phyloP scores from a whole-genome alignment of 2,329 filamentous ascomycete genomes.

The Didymosphaeria variabile region DNA sequence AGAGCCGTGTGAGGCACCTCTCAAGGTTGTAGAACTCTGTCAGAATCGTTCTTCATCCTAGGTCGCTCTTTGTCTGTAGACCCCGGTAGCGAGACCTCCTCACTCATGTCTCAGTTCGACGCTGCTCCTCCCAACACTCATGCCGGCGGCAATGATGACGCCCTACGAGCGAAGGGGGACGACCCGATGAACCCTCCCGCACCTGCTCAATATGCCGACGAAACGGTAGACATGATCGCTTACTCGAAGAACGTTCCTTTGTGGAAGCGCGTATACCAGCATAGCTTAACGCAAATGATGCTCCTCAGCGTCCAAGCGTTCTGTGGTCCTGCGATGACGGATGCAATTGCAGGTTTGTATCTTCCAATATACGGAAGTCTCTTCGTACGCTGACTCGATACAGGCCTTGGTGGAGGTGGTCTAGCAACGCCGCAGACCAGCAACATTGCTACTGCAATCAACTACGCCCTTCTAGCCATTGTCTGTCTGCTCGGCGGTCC shows the following conservation, averaged over 20 bases:
- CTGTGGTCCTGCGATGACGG: conserved; percentile 42
- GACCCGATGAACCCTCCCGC: conserved; percentile 32
- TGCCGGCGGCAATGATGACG: conserved; percentile 41
- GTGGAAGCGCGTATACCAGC: conserved; percentile 58
- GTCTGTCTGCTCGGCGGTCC: conserved; percentile 57
- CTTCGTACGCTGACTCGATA: no score
- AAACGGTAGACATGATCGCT: conserved; percentile 50
- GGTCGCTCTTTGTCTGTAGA: neutral
- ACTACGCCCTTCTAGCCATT: conserved; percentile 39
- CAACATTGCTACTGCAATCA: conserved; percentile 50
- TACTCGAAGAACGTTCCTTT: conserved; percentile 44
- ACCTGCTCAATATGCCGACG: conserved; percentile 28
- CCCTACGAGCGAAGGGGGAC: conserved; percentile 37
- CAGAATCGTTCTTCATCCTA: neutral
- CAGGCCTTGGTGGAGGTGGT: conserved; percentile 52
- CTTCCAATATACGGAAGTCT: neutral
- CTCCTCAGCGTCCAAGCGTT: conserved; percentile 59
- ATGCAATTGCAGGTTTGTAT: conserved; percentile 39
- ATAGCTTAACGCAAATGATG: conserved; percentile 61
- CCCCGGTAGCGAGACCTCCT: neutral
- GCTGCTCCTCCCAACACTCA: conserved; percentile 45
- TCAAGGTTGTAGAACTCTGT: neutral
- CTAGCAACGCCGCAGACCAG: conserved; percentile 56
- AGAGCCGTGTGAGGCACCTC: neutral
- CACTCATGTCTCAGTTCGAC: conserved; percentile 39